Evolutionary conservation across 768 basidiomycete genomes (phyloP).

Genomic region (Amanita phalloides): DNA sequence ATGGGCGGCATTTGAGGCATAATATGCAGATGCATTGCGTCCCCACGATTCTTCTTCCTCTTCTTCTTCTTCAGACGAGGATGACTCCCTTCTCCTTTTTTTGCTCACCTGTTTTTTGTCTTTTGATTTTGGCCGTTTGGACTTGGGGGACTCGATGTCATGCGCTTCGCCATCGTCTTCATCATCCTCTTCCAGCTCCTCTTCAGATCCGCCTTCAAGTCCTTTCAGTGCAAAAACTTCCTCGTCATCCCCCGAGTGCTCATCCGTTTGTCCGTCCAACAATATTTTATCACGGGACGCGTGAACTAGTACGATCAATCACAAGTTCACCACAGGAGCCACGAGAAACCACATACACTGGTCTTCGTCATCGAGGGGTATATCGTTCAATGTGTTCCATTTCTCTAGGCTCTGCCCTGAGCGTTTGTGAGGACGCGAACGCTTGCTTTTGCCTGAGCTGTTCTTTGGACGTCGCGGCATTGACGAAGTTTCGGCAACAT

Average conservation of each 20-base stretch:
- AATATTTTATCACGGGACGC: slow-evolving; percentile 65
- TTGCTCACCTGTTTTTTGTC: slow-evolving; percentile 16
- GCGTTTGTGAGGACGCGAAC: slow-evolving; percentile 36
- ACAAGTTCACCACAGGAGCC: background rate
- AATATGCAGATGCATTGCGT: slow-evolving; percentile 67
- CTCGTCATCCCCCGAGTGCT: slow-evolving; percentile 55
- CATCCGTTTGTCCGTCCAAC: slow-evolving; percentile 49
- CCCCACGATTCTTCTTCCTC: slow-evolving; percentile 75
- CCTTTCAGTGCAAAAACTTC: slow-evolving; percentile 74
- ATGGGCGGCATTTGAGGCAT: slow-evolving; percentile 74
- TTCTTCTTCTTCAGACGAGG: slow-evolving; percentile 18
- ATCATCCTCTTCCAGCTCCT: slow-evolving; percentile 10
- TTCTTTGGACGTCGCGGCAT: slow-evolving; percentile 41
- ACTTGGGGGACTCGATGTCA: slow-evolving; percentile 12
- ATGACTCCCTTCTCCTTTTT: slow-evolving; percentile 14
- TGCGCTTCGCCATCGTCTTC: slow-evolving; percentile 23
- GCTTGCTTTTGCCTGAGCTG: slow-evolving; percentile 21
- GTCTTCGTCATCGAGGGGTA: slow-evolving; percentile 72
- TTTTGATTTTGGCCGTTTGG: slow-evolving; percentile 15
- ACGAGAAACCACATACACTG: slow-evolving; percentile 41
- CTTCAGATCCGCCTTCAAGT: slow-evolving; percentile 14
- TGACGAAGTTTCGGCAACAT: slow-evolving; percentile 5
- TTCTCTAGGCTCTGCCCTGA: slow-evolving; percentile 43
- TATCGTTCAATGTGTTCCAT: slow-evolving; percentile 60
- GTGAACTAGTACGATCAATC: slow-evolving; percentile 40